A percentile compares a stretch with the other conserved stretches of the same genome.
These are phyloP conservation scores for Rubia tinctorum DNA, from an alignment of 305 asterid genomes.

Conservation along the genomic window DNA sequence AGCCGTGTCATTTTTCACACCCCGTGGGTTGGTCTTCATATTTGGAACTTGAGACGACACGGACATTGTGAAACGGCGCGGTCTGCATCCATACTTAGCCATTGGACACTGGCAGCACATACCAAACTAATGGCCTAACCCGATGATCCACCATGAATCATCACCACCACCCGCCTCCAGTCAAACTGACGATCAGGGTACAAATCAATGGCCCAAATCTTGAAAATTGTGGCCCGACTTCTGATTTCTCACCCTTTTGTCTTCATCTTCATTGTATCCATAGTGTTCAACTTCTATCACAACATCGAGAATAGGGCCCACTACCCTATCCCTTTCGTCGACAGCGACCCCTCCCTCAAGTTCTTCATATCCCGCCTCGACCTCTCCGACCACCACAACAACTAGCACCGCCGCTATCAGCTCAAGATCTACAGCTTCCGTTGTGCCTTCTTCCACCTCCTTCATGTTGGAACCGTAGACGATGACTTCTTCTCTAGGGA, in stretches of 20 bases:
- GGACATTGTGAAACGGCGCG: too few species aligned
- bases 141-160: too few species aligned
- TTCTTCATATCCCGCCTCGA: conserved; percentile 73
- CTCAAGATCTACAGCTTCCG: conserved; percentile 55
- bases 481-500: too few species aligned
- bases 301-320: conserved; percentile 68
- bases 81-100: too few species aligned
- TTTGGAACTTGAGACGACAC: too few species aligned
- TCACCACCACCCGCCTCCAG: too few species aligned
- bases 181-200: too few species aligned
- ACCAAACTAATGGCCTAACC: too few species aligned
- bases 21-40: too few species aligned
- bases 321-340: conserved; percentile 70
- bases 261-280: conserved; percentile 60
- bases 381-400: conserved; percentile 40
- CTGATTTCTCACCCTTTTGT: conserved; percentile 48
- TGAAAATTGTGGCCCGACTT: conserved; percentile 40
- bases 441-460: conserved; percentile 41
- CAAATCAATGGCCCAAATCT: too few species aligned
- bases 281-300: conserved; percentile 77
- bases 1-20: too few species aligned
- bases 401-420: conserved; percentile 22
- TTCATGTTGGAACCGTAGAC: conserved; percentile 34
- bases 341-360: conserved; percentile 67
- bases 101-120: too few species aligned